Conservation (phyloP, 1,139 yeast genomes). For the Yamadazyma diddensiae region DNA sequence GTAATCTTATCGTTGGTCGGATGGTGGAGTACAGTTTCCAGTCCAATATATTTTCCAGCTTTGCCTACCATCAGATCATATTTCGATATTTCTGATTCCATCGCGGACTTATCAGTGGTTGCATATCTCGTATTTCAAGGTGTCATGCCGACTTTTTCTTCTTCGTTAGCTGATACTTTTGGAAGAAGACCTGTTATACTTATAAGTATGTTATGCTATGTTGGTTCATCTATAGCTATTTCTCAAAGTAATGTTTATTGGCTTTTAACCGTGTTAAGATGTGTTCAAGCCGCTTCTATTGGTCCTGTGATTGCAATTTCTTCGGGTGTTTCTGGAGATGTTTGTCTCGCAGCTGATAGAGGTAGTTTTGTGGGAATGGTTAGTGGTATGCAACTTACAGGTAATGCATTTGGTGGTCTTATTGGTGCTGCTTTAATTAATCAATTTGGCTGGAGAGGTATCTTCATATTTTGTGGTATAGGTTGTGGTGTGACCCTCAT, state of each 20-base stretch:
- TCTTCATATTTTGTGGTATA: slow-evolving; percentile 36
- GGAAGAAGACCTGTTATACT: slow-evolving; percentile 38
- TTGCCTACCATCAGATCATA: slow-evolving; percentile 30
- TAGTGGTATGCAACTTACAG: slow-evolving; percentile 33
- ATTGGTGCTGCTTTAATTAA: slow-evolving; percentile 34
- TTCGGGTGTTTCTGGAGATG: slow-evolving; percentile 41
- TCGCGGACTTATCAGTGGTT: slow-evolving; percentile 35
- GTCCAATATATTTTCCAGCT: slow-evolving; percentile 43
- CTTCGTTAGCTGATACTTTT: slow-evolving; percentile 33
- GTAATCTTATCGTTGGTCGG: slow-evolving; percentile 31
- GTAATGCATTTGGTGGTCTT: slow-evolving; percentile 41
- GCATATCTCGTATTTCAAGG: slow-evolving; percentile 39
- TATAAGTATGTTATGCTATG: slow-evolving; percentile 24
- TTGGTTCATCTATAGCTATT: slow-evolving; percentile 35
- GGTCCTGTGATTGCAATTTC: slow-evolving; percentile 41
- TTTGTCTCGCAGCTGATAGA: slow-evolving; percentile 32
- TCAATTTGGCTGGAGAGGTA: slow-evolving; percentile 36
- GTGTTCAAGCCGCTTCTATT: slow-evolving; percentile 41
- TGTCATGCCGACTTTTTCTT: slow-evolving; percentile 30
- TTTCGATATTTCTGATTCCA: slow-evolving; percentile 23
- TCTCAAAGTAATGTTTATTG: slow-evolving; percentile 34
- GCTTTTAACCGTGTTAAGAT: slow-evolving; percentile 33
- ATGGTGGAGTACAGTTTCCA: slow-evolving; percentile 38
- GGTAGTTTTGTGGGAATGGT: slow-evolving; percentile 41
- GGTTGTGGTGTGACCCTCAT: slow-evolving; percentile 33